Evolutionary conservation across 208 protist genomes (phyloP).

Genomic region (Trypanosoma caninum): DNA sequence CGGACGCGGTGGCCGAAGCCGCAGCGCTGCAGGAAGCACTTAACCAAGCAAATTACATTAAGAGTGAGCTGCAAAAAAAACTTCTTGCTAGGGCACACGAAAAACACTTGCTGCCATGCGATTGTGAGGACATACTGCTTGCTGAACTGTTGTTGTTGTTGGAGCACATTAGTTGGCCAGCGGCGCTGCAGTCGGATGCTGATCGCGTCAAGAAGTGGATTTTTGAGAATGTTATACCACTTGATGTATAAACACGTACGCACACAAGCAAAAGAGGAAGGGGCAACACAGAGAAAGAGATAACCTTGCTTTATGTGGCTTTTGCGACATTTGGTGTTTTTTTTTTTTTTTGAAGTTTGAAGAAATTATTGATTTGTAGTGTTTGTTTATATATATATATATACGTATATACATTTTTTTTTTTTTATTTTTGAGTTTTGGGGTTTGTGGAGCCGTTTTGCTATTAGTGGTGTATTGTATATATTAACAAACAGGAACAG

Average conservation of each 20-base stretch:
- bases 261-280: too few species aligned
- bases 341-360: too few species aligned
- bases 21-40: constrained; percentile 31
- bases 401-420: too few species aligned
- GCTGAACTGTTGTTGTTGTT: constrained; percentile 59
- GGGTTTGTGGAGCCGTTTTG: too few species aligned
- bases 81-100: constrained; percentile 27
- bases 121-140: constrained; percentile 20
- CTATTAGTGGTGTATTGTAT: too few species aligned
- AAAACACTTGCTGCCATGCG: constrained; percentile 9
- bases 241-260: constrained; percentile 31
- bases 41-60: constrained; percentile 23
- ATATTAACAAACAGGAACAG: too few species aligned
- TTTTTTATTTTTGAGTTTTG: too few species aligned
- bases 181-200: constrained; percentile 30
- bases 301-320: too few species aligned
- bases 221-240: constrained; percentile 17
- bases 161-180: constrained; percentile 39
- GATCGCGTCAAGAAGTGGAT: constrained; percentile 50
- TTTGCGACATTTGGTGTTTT: too few species aligned
- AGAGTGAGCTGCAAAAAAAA: constrained; percentile 41
- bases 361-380: too few species aligned
- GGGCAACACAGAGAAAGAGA: too few species aligned
- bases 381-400: too few species aligned
- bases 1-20: constrained; percentile 29